Conservation (phyloP, 2,329 filamentous ascomycete species). For the Torrubiellomyces zombiae region DNA sequence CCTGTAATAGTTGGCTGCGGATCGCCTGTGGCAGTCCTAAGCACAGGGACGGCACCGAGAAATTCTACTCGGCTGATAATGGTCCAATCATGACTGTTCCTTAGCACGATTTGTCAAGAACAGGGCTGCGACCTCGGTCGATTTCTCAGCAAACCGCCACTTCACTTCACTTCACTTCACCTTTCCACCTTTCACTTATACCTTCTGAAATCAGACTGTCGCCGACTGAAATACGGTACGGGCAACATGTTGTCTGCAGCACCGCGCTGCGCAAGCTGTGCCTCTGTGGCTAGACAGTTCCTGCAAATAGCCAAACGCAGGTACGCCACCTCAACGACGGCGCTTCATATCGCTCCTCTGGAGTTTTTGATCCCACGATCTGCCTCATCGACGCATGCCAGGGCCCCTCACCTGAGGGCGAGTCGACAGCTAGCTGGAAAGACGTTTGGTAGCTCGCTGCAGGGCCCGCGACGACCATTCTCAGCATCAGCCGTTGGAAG, state of each 20-base stretch:
- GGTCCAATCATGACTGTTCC: too few species aligned
- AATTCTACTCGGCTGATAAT: too few species aligned
- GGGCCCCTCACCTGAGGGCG: constrained; percentile 1
- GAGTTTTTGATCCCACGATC: constrained; percentile 23
- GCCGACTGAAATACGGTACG: constrained; percentile 3
- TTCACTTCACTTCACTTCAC: not conserved
- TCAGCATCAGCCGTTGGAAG: constrained; percentile 17
- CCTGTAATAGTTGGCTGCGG: too few species aligned
- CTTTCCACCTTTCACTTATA: constrained; percentile 2
- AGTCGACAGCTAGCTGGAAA: not conserved
- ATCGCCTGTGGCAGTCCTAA: too few species aligned
- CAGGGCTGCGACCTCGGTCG: too few species aligned
- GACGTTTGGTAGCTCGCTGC: not conserved
- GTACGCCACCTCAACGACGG: constrained; percentile 11
- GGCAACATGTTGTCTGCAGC: too few species aligned
- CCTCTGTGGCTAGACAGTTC: constrained; percentile 22
- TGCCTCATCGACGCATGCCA: constrained; percentile 1
- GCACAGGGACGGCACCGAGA: too few species aligned
- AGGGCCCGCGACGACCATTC: constrained; percentile 14
- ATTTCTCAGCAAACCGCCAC: constrained; percentile 1
- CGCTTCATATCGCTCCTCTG: constrained; percentile 13
- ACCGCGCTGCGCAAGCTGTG: constrained; percentile 22
- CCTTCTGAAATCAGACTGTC: not conserved
- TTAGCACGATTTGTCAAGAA: too few species aligned
- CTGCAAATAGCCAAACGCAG: constrained; percentile 22